Evolutionary conservation across 805 yeast species (phyloP), one percentile per base, ranked within the genome.

Genomic region (Diddensiella caesifluorescens): DNA sequence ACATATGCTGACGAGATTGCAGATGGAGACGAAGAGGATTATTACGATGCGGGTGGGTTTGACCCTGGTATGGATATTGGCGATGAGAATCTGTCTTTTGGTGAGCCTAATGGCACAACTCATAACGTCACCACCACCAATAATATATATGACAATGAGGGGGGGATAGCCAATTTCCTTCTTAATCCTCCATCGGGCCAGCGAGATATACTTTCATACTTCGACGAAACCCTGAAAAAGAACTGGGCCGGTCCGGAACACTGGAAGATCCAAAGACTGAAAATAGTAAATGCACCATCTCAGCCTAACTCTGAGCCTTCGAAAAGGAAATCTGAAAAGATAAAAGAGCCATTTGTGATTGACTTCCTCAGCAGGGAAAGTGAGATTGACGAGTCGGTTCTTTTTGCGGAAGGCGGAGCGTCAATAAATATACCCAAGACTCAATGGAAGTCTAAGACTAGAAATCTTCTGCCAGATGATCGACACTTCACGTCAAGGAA

Each of bases 171-270:
- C 35, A 26, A 15, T 7, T 27, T 21, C 30, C 28, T 38, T 13
- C 35, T 36, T 20, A 25, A 26, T 16, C 39, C 31, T 5, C 18
- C 28, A 4, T 36, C 37, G 6, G 26, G 37, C 30, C 43, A 64
- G 62, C 70, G 69, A 37, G 85, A 80, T 53, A 63, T 86, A 31
- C 77, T 85, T 74, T 82, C 88, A 2, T 83, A 86, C 57, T 87
- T 87, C 61, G 95, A 88, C 57, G 79, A 77, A 40, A 71, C 77
- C 16, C 69, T 86, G 62, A 74, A 70, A 44, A 64, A 70, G 23
- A 83, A 78, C 57, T 89, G 97, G 96, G 75, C 94, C 22, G 97
- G 97, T 5, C 83, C 90, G 10, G 90, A 85, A 50, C 94, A 86
- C 62, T 90, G 97, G 97, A 83, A 83, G 61, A 82, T 90, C 7